Evolutionary conservation across 768 basidiomycete genomes (phyloP).

Genomic region (Tricholoma saponaceum): DNA sequence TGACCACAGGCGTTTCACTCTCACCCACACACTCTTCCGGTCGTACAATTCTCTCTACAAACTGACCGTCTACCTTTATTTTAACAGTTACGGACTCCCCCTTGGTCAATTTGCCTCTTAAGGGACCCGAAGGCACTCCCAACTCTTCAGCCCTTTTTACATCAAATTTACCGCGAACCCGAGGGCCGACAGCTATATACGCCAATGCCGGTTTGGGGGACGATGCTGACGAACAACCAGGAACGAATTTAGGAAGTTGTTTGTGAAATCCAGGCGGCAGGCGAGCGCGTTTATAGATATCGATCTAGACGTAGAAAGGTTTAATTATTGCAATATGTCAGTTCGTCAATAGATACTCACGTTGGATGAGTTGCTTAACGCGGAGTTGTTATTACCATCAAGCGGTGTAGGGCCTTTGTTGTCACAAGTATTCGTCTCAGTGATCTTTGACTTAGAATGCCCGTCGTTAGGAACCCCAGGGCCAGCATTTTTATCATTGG

Average conservation of each 20-base stretch:
- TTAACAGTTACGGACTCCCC: slow-evolving; percentile 62
- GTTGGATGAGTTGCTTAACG: not conserved
- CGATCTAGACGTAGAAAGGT: slow-evolving; percentile 13
- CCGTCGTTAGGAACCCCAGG: not conserved
- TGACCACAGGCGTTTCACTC: slow-evolving; percentile 44
- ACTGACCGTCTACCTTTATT: slow-evolving; percentile 39
- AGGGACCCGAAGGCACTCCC: slow-evolving; percentile 55
- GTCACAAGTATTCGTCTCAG: not conserved
- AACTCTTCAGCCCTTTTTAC: slow-evolving; percentile 56
- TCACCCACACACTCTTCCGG: slow-evolving; percentile 62
- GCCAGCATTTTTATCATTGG: not conserved
- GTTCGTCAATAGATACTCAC: not conserved
- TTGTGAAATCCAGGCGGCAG: slow-evolving; percentile 30
- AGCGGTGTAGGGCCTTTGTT: too few relatives aligned
- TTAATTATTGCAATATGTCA: not conserved
- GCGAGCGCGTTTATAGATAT: slow-evolving; percentile 24
- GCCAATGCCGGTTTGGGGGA: slow-evolving; percentile 34
- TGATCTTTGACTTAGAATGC: not conserved
- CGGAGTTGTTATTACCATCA: not conserved
- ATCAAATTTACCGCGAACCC: slow-evolving; percentile 69
- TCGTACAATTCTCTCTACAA: slow-evolving; percentile 43
- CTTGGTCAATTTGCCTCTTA: slow-evolving; percentile 55
- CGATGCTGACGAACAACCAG: slow-evolving; percentile 7
- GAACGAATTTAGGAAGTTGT: slow-evolving; percentile 33
- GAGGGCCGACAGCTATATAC: slow-evolving; percentile 51